Evolutionary conservation across 2,329 filamentous ascomycete genomes (phyloP).

Genomic region (Fusarium penzigii): DNA sequence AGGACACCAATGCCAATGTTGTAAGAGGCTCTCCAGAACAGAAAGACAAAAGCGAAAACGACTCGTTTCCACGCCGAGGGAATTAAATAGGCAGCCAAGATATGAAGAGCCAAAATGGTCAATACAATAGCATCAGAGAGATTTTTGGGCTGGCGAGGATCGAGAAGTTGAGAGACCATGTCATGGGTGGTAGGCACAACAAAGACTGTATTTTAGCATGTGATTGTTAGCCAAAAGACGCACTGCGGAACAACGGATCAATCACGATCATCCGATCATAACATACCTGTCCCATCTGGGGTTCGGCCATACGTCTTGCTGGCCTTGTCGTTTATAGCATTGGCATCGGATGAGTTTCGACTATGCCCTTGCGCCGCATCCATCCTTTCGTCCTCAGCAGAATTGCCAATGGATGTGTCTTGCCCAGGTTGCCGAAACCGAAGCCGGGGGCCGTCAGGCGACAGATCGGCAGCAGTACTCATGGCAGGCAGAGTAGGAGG

Average conservation of each 20-base stretch:
- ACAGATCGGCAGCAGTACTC: constrained; percentile 34
- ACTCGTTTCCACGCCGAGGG: constrained; percentile 70
- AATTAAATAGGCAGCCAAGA: constrained; percentile 71
- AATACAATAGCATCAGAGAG: constrained; percentile 82
- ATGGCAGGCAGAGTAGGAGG: constrained; percentile 20
- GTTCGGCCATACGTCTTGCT: constrained; percentile 90
- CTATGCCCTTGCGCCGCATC: constrained; percentile 13
- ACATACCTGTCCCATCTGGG: constrained; percentile 78
- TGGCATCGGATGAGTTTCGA: constrained; percentile 15
- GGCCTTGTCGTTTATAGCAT: constrained; percentile 28
- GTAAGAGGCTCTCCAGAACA: constrained; percentile 91
- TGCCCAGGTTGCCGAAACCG: constrained; percentile 31
- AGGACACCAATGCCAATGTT: constrained; percentile 93
- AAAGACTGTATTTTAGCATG: constrained; percentile 66
- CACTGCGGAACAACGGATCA: constrained; percentile 5
- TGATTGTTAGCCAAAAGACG: constrained; percentile 25
- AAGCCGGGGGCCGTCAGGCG: constrained; percentile 27
- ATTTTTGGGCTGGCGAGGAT: constrained; percentile 94
- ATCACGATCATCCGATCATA: constrained; percentile 19
- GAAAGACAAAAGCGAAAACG: constrained; percentile 78
- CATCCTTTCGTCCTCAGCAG: constrained; percentile 13
- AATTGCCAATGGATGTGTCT: constrained; percentile 7
- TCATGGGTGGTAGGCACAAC: constrained; percentile 95
- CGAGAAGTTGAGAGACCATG: constrained; percentile 97
- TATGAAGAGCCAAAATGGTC: constrained; percentile 72